These are phyloP conservation scores for Xerophyta viscosa DNA, from an alignment of 106 monocot genomes.

Conservation along the genomic window DNA sequence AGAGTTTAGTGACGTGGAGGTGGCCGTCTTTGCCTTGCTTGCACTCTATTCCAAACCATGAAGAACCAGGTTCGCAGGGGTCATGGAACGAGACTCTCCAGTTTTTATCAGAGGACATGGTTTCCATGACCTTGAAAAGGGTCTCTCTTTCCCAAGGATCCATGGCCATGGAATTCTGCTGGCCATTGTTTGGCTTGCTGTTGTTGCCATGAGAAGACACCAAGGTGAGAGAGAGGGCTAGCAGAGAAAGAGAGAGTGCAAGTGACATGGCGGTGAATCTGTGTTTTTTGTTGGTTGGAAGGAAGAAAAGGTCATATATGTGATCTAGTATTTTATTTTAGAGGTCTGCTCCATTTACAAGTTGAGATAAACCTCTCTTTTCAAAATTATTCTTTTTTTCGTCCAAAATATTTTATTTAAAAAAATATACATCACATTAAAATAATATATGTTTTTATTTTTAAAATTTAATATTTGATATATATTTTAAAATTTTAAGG, in stretches of 20 bases:
- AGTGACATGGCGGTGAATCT: neutral
- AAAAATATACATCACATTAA: no score
- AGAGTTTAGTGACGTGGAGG: constrained; percentile 63
- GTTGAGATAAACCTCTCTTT: no score
- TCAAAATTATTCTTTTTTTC: no score
- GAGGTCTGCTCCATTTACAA: no score
- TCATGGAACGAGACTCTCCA: constrained; percentile 67
- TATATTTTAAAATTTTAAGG: no score
- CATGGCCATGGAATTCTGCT: constrained; percentile 16
- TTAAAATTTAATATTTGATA: no score
- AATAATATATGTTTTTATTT: no score
- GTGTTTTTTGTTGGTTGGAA: neutral
- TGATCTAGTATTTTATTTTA: no score
- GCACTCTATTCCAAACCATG: constrained; percentile 78
- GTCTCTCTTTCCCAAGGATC: constrained; percentile 48
- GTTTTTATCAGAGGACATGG: constrained; percentile 69
- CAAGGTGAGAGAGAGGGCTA: neutral
- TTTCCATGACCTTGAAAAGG: constrained; percentile 69
- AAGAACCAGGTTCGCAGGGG: constrained; percentile 56
- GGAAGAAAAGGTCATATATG: no score
- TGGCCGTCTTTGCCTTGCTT: constrained; percentile 29
- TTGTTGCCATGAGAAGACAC: neutral
- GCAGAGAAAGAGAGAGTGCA: neutral
- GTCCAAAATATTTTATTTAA: no score
- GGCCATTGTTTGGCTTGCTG: neutral